Conservation (phyloP, 331 rosid genomes). For the Rosa hybrid region DNA sequence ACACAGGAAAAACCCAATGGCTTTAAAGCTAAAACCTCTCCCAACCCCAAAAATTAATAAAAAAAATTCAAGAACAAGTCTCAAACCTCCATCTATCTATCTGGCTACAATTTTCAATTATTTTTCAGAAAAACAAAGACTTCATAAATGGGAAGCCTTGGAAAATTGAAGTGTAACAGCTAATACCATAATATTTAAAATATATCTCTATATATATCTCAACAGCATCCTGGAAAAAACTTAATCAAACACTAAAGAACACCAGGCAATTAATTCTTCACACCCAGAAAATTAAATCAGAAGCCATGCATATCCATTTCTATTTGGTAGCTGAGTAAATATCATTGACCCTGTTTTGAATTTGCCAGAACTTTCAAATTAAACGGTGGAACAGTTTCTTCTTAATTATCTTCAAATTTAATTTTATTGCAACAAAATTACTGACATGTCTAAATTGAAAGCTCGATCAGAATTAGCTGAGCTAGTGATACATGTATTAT, state of each 20-base stretch:
- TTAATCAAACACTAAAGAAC: conserved; percentile 30
- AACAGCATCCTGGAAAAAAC: conserved; percentile 22
- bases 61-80: background rate
- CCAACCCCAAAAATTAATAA: background rate
- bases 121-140: conserved; percentile 23
- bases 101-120: background rate
- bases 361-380: background rate
- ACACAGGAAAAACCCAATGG: conserved; percentile 16
- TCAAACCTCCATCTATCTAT: conserved; percentile 5
- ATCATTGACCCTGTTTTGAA: conserved; percentile 7
- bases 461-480: background rate
- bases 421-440: background rate
- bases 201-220: conserved; percentile 15
- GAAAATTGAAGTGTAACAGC: conserved; percentile 36
- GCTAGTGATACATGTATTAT: conserved; percentile 2
- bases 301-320: conserved; percentile 4
- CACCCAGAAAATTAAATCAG: conserved; percentile 14
- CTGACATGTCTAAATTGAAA: background rate
- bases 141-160: conserved; percentile 30
- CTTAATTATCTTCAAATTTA: background rate
- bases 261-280: conserved; percentile 27
- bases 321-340: conserved; percentile 5
- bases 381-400: background rate
- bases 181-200: conserved; percentile 22
- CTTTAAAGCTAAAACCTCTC: conserved; percentile 13